Evolutionary conservation across 441 rosid species (phyloP).

Genomic region (Breynia disticha): DNA sequence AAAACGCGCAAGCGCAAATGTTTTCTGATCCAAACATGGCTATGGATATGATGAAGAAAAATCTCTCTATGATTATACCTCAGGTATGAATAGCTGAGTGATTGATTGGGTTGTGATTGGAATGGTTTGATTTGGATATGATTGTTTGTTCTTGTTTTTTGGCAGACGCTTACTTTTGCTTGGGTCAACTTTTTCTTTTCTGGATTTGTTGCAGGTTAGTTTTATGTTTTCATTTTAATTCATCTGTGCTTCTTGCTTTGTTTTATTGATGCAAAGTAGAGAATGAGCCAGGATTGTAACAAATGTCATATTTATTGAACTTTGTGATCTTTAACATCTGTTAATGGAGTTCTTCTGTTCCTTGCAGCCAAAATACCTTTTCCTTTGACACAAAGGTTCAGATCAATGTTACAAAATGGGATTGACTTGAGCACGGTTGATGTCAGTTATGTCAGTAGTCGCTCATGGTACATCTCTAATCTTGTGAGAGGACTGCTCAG

Average conservation of each 20-base stretch:
- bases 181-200: conserved; percentile 99
- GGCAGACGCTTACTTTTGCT: conserved; percentile 91
- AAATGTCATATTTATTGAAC: conserved; percentile 6
- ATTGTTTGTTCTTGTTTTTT: conserved; percentile 14
- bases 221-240: conserved; percentile 6
- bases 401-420: conserved; percentile 97
- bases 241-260: neutral
- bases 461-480: conserved; percentile 63
- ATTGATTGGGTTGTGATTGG: neutral
- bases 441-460: conserved; percentile 97
- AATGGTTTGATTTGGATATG: conserved; percentile 12
- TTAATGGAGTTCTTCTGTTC: conserved; percentile 4
- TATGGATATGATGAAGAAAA: conserved; percentile 99
- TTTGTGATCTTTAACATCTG: conserved; percentile 10
- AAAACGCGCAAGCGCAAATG: conserved; percentile 93
- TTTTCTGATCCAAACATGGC: conserved; percentile 99
- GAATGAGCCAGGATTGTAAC: conserved; percentile 8
- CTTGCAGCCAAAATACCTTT: conserved; percentile 89
- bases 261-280: neutral
- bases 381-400: conserved; percentile 93
- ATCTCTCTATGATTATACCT: conserved; percentile 95
- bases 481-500: neutral
- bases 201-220: conserved; percentile 92
- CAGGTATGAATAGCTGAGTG: conserved; percentile 41
- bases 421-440: conserved; percentile 97